These are phyloP conservation scores for Aspergillus sergii DNA, from an alignment of 2,329 filamentous ascomycete genomes.

Conservation along the genomic window DNA sequence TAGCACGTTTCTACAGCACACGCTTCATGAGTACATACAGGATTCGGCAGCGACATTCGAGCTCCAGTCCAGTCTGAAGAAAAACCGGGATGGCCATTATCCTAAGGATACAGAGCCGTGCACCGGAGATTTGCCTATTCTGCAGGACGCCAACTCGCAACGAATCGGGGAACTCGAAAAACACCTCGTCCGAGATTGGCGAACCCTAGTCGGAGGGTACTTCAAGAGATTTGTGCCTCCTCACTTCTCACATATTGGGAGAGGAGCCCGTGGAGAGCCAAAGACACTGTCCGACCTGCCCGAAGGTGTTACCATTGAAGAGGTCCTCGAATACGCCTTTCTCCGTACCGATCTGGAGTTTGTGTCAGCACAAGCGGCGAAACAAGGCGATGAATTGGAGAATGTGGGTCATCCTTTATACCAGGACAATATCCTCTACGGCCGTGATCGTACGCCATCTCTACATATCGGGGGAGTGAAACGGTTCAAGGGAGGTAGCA, in stretches of 20 bases:
- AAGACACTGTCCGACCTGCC: constrained; percentile 29
- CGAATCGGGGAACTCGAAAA: constrained; percentile 71
- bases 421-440: constrained; percentile 78
- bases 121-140: constrained; percentile 47
- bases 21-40: constrained; percentile 87
- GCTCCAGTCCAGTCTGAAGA: constrained; percentile 72
- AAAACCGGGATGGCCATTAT: constrained; percentile 21
- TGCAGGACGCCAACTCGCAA: constrained; percentile 57
- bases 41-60: constrained; percentile 75
- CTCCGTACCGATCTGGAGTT: constrained; percentile 94
- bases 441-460: constrained; percentile 52
- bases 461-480: constrained; percentile 68
- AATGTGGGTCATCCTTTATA: constrained; percentile 78
- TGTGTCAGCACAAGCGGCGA: constrained; percentile 82
- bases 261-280: constrained; percentile 29
- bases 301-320: constrained; percentile 47
- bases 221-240: constrained; percentile 87
- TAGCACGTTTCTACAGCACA: constrained; percentile 80
- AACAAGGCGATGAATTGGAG: constrained; percentile 71
- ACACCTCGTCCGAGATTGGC: constrained; percentile 75
- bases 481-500: constrained; percentile 92
- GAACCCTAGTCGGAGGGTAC: constrained; percentile 85
- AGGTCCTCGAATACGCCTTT: constrained; percentile 84
- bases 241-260: constrained; percentile 62
- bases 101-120: constrained; percentile 17